A percentile compares a stretch with the other conserved stretches of the same genome.
Conservation (phyloP, 2,329 filamentous ascomycete species). For the Bertia moriformis region DNA sequence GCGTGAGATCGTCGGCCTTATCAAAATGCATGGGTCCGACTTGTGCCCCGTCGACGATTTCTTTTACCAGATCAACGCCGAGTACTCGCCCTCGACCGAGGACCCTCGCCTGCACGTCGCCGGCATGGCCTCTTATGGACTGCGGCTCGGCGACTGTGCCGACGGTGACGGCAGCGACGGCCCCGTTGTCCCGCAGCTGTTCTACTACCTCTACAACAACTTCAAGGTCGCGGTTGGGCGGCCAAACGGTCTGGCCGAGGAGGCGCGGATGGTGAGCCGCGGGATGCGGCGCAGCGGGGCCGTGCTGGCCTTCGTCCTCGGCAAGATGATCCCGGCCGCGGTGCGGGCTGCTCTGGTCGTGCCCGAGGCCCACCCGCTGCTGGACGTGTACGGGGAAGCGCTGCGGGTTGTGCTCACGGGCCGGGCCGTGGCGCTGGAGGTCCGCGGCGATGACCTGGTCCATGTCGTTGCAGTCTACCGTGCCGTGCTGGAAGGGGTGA, state of each 20-base stretch:
- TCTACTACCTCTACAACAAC: constrained; percentile 41
- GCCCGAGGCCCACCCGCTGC: constrained; percentile 25
- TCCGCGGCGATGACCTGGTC: constrained; percentile 16
- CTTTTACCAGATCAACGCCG: constrained; percentile 38
- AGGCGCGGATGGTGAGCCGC: constrained; percentile 26
- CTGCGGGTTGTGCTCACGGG: constrained; percentile 19
- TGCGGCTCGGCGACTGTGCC: constrained; percentile 36
- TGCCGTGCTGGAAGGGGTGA: no score
- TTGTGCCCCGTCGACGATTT: constrained; percentile 37
- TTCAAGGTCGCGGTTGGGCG: constrained; percentile 38
- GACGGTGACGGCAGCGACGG: no score
- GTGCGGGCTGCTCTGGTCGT: constrained; percentile 20
- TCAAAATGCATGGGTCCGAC: constrained; percentile 36
- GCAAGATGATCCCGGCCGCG: constrained; percentile 38
- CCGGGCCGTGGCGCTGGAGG: constrained; percentile 18
- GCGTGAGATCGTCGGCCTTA: constrained; percentile 32
- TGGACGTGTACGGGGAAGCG: constrained; percentile 33
- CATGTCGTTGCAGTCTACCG: constrained; percentile 13
- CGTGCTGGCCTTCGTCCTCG: constrained; percentile 30
- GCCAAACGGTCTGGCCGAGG: constrained; percentile 28
- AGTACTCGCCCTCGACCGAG: constrained; percentile 37
- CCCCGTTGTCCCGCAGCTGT: constrained; percentile 30
- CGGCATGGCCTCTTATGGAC: constrained; percentile 37
- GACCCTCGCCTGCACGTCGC: constrained; percentile 42
- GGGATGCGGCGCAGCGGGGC: constrained; percentile 30